Evolutionary conservation across 2,329 filamentous ascomycete genomes (phyloP), one percentile per base, ranked within the genome.

Genomic region (Fusarium nelsonii): DNA sequence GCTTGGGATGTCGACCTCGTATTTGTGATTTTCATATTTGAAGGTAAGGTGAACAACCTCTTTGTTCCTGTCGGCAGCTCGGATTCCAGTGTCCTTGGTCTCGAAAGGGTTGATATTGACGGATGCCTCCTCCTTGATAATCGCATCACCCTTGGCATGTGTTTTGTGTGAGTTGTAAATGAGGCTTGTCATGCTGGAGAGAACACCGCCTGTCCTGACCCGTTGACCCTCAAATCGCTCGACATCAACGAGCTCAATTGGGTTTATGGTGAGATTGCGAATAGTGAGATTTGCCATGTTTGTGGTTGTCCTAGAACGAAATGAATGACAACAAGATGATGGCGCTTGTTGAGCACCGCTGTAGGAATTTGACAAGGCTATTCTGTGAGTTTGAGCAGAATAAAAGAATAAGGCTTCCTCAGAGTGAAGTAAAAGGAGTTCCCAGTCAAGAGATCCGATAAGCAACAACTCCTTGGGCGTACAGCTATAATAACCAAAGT

Each of bases 21-120:
- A 94, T 58, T 69, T 64, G 71, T 79, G 70, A 67, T 75, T 57
- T 68, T 87, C 84, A 70, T 85, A 85, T 72, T 91, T 87, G 74
- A 98, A 91, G 2, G 89, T 92, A 58, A 97, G 82, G 34, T 92
- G 91, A 48, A 97, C 75, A 14, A 91, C 85, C 74, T 95, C 91
- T 52, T 85, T 86, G 32, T 83, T 83, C 32, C 85, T 82, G 52
- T 90, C 85, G 40, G 87, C 84, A 6, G 86, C 77, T 65, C 84
- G 83, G 75, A 95, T 84, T 28, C 90, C 85, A 30, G 77, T 77
- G 39, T 81, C 81, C 65, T 85, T 83, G 10, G 87, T 87, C 68
- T 87, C 83, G 78, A 97, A 97, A 7, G 93, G 87, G 8, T 86
- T 85, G 58, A 97, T 78, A 28, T 79, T 80, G 33, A 97, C 80